Evolutionary conservation across 345 rosid genomes (phyloP).

Genomic region (Viola odorata): DNA sequence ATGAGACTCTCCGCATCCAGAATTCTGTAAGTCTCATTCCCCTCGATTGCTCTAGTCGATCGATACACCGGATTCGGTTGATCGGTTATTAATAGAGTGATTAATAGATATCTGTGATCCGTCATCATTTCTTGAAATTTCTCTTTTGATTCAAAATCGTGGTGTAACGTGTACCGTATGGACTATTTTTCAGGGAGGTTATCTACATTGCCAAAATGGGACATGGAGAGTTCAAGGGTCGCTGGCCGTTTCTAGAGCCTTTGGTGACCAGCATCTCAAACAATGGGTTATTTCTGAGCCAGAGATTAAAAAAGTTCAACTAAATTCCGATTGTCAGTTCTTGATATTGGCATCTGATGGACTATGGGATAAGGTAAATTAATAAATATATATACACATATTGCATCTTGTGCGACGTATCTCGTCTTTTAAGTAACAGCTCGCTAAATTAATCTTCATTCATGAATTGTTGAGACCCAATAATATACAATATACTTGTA

Average conservation of each 20-base stretch:
- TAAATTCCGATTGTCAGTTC: constrained; percentile 39
- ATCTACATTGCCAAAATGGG: constrained; percentile 36
- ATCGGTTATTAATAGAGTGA: no score
- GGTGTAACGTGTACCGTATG: neutral
- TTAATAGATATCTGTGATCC: no score
- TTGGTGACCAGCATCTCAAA: constrained; percentile 48
- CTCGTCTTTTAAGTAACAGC: neutral
- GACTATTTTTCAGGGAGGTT: constrained; percentile 40
- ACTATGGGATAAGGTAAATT: constrained; percentile 54
- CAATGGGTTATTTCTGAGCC: constrained; percentile 55
- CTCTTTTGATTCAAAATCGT: neutral
- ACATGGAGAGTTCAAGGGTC: constrained; percentile 51
- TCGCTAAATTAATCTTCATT: no score
- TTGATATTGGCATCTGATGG: constrained; percentile 57
- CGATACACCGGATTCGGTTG: no score
- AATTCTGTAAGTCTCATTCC: constrained; percentile 29
- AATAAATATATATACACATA: neutral
- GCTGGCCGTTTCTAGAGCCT: constrained; percentile 50
- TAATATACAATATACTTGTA: no score
- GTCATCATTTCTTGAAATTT: neutral
- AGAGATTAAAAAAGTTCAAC: constrained; percentile 23
- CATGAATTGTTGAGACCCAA: no score
- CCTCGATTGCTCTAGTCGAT: no score
- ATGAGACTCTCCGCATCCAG: constrained; percentile 43
- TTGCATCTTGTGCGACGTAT: neutral